Evolutionary conservation across 2,329 filamentous ascomycete genomes (phyloP).

Genomic region (Trichoderma brevicompactum): DNA sequence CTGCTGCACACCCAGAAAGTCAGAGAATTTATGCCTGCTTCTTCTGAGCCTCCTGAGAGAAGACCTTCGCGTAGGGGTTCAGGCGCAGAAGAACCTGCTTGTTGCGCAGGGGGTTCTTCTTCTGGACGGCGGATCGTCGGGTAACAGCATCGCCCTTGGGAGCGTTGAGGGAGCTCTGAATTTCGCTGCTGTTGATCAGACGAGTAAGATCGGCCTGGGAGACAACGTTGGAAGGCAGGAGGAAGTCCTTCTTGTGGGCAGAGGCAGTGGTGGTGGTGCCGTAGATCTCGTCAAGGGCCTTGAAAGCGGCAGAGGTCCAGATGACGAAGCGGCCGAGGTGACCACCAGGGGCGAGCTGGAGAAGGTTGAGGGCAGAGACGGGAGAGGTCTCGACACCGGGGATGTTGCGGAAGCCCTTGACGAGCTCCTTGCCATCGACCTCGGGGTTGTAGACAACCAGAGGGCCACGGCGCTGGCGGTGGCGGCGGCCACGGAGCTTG

Average conservation of each 20-base stretch:
- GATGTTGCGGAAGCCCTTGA: conserved; percentile 97
- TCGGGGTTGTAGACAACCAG: conserved; percentile 97
- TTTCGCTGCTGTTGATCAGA: conserved; percentile 98
- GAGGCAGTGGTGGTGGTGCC: conserved; percentile 88
- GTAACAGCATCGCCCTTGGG: conserved; percentile 88
- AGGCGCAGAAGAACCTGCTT: conserved; percentile 98
- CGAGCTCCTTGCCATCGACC: conserved; percentile 91
- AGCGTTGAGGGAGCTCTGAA: conserved; percentile 92
- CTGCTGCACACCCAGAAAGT: conserved; percentile 48
- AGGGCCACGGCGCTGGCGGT: conserved; percentile 96
- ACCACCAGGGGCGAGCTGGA: conserved; percentile 98
- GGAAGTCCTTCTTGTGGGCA: conserved; percentile 98
- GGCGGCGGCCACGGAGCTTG: conserved; percentile 94
- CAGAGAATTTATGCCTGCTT: conserved; percentile 44
- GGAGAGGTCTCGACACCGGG: conserved; percentile 96
- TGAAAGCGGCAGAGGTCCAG: conserved; percentile 97
- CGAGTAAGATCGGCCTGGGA: conserved; percentile 93
- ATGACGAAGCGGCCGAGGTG: conserved; percentile 99
- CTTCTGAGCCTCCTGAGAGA: conserved; percentile 68
- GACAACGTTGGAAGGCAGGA: conserved; percentile 90
- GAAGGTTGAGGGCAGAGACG: conserved; percentile 94
- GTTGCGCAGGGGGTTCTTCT: conserved; percentile 99
- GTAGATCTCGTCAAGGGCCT: conserved; percentile 96
- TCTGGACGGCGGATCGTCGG: conserved; percentile 91
- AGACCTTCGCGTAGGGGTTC: conserved; percentile 95